phyloP scores from a whole-genome alignment of 78 protist species.

The Cyanophora paradoxa region DNA sequence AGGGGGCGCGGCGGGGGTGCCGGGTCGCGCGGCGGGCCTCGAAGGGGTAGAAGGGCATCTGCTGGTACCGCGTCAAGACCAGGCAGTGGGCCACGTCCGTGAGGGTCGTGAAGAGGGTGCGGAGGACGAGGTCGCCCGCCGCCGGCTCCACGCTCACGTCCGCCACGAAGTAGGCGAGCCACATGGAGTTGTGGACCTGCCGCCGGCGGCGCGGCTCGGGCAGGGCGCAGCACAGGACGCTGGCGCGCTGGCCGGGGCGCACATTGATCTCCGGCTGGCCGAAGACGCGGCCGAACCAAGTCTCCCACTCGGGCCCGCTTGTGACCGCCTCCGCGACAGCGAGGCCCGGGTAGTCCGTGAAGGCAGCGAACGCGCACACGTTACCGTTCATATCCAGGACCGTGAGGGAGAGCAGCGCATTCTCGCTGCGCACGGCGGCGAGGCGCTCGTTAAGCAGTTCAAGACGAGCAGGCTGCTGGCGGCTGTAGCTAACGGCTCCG shows the following conservation, averaged over 20 bases:
- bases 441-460: background rate
- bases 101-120: constrained; percentile 8
- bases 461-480: too few species aligned
- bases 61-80: background rate
- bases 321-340: background rate
- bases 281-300: too few species aligned
- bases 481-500: too few species aligned
- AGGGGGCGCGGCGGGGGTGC: background rate
- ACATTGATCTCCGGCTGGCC: background rate
- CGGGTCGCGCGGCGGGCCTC: background rate
- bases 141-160: background rate
- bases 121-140: constrained; percentile 5
- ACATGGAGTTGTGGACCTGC: background rate
- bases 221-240: too few species aligned
- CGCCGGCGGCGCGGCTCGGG: too few species aligned
- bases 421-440: constrained; percentile 7
- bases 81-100: constrained; percentile 7
- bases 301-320: background rate
- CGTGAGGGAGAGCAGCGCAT: background rate
- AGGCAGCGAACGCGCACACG: constrained; percentile 13
- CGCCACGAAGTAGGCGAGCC: constrained; percentile 12
- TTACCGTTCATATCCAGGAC: background rate
- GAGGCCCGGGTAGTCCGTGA: constrained; percentile 1
- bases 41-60: background rate
- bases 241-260: too few species aligned